These are phyloP conservation scores for Elongisporangium anandrum DNA, from an alignment of 352 stramenopile genomes.

Conservation along the genomic window DNA sequence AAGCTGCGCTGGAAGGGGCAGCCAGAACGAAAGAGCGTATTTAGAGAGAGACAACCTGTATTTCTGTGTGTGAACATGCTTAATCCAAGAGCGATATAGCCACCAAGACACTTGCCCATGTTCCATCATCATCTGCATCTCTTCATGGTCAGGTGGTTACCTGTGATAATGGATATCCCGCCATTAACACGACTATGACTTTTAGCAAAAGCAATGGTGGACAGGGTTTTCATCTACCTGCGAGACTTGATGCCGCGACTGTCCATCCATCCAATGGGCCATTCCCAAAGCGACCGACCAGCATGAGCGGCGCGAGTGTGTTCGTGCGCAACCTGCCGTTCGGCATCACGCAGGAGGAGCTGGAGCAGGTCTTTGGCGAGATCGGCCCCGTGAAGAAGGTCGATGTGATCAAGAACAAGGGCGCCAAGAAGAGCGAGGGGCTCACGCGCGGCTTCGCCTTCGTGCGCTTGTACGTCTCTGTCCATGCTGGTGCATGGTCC, in stretches of 20 bases:
- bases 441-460: conserved; percentile 84
- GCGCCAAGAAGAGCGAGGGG: conserved; percentile 75
- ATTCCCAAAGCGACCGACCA: not conserved
- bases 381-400: conserved; percentile 84
- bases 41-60: not conserved
- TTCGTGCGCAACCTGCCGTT: conserved; percentile 88
- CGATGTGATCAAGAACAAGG: conserved; percentile 88
- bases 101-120: no score
- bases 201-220: not conserved
- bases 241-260: not conserved
- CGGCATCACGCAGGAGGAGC: conserved; percentile 78
- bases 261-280: not conserved
- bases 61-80: not conserved
- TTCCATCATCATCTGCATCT: not conserved
- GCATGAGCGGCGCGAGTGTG: conserved; percentile 29
- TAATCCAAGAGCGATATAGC: not conserved
- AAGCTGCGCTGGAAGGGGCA: no score
- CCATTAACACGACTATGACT: not conserved
- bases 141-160: not conserved
- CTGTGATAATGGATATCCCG: not conserved
- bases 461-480: conserved; percentile 72
- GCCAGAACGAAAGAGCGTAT: not conserved
- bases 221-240: not conserved
- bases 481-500: not conserved
- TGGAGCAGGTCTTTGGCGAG: conserved; percentile 80